Evolutionary conservation across 1,284 basidiomycete genomes (phyloP), one percentile per base, ranked within the genome.

Genomic region (Pterulicium gracile): DNA sequence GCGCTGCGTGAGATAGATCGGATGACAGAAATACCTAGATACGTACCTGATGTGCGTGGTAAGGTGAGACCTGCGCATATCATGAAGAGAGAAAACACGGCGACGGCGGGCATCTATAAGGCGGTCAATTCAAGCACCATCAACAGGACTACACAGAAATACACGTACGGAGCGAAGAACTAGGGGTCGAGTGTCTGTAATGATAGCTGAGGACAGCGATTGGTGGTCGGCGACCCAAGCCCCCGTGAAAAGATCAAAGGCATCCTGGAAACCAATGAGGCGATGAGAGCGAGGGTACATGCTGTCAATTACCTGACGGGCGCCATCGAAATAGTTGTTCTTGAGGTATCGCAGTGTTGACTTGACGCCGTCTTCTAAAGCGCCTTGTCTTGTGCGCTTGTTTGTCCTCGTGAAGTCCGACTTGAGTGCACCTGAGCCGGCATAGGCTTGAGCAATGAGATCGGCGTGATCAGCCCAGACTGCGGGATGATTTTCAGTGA

Each of bases 391-490:
- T 2, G 90, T 91, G 18, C 94, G 77, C 62, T 88, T 87, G 56
- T 93, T 95, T 0, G 93, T 98, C 43, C 91, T 74, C 5, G 94
- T 98, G 61, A 92, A 98, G 65, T 98, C 96, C 1, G 92, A 93
- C 66, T 98, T 99, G 55, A 99, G 68, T 1, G 96, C 96, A 13
- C 90, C 94, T 18, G 94, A 95, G 19, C 96, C 96, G 45, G 83
- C 88, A 64, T 99, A 98, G 0, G 94, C 93, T 50, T 77, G 81
- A 1, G 92, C 86, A 52, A 99, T 88, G 44, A 75, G 72, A 63
- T 99, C 92, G 15, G 92, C 96, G 60, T 98, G 95, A 60, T 98
- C 90, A 17, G 96, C 88, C 96, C 96, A 99, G 62, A 98, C 93
- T 94, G n/a, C 50, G 2, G 51, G n/a, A 49, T 14, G 42, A 21